Base-by-base conservation (phyloP, 1,139 yeast genomes). In the Eremothecium sinecaudum region DNA sequence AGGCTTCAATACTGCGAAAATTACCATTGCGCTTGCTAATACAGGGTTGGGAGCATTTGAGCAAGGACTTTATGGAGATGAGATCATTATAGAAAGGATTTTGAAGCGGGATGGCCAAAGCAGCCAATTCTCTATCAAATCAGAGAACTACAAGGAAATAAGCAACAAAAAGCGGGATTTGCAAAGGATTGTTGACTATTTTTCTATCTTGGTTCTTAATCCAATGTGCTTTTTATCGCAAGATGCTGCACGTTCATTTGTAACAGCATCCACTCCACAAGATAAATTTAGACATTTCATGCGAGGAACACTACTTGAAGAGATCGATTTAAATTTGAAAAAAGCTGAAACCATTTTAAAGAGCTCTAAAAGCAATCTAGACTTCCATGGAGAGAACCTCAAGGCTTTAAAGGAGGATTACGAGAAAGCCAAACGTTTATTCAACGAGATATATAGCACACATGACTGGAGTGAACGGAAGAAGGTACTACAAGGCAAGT, bases 171-270 rank as follows among this genome's bases (percentile, higher is more conserved):
- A 76, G 40, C 63, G 69, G 16, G 80, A 75, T 5, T 60, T 90
- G 23, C 84, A 76, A 43, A 72, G 71, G 9, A 78, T 90, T 7
- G 59, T 86, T 27, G 75, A 73, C 43, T 71, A 69, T 42, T 84
- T 80, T 52, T 75, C 80, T 29, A 78, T 90, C 31, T 76, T 86
- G 2, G 79, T 90, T 14, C 92, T 80, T 47, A 92, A 92, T 49
- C 97, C 97, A 5, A 74, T 92, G 71, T 84, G 94, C 2, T 82
- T 92, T 48, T 64, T 92, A 34, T 83, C 94, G 1, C 99, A 92
- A 56, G 97, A 92, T 48, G 82, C 79, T 41, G 98, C 99, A 1
- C 71, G 95, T 45, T 82, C 90, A 16, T 90, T 92, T 51, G 63
- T 92, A 37, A 79, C 93, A 1, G 73, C 76, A 18, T 74, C 90